Evolutionary conservation across 2,329 filamentous ascomycete genomes (phyloP), one percentile per base, ranked within the genome.

Genomic region (Aspergillus clavatus): DNA sequence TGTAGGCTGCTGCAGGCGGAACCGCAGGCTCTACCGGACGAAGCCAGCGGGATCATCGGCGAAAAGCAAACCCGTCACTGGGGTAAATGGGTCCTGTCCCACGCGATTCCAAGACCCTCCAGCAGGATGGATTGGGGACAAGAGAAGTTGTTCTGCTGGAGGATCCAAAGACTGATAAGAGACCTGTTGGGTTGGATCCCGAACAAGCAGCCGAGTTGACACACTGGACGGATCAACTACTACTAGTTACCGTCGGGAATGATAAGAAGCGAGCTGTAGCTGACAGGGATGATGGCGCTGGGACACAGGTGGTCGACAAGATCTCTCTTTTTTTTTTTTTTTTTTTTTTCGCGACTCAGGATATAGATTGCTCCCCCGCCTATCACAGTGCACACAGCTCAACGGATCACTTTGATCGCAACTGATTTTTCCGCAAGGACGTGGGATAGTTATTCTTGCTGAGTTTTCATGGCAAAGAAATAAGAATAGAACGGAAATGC

Each of bases 1-100:
- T 55, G 59, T 54, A 64, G 58, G 51, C 59, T 58, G 52, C 58
- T 64, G 62, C 61, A 61, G 59, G 57, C 48, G 40, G 55, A 45
- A 58, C 57, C 61, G 63, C 60, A 62, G 60, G 59, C 57, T 60
- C 62, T 56, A 58, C 55, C 42, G 18, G 55, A 45, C 38, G 58
- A 42, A 45, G 50, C 61, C 55, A 62, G 54, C 51, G 57, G 38
- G 51, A 61, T 56, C 65, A 68, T 67, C 54, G 51, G 54, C 52
- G 50, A 51, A 50, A 50, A 51, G 41, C 39, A 50, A 46, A 49
- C 53, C 53, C 51, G 43, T 49, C 46, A 50, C 52, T 45, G 46
- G 45, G n/a, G n/a, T n/a, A n/a, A 8, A 24, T 43, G 45, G 48
- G 48, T 33, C 50, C 44, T 38, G 46, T 50, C 46, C 50, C 43